Conservation (phyloP, 2,329 filamentous ascomycete species). For the Penicillium sp. region DNA sequence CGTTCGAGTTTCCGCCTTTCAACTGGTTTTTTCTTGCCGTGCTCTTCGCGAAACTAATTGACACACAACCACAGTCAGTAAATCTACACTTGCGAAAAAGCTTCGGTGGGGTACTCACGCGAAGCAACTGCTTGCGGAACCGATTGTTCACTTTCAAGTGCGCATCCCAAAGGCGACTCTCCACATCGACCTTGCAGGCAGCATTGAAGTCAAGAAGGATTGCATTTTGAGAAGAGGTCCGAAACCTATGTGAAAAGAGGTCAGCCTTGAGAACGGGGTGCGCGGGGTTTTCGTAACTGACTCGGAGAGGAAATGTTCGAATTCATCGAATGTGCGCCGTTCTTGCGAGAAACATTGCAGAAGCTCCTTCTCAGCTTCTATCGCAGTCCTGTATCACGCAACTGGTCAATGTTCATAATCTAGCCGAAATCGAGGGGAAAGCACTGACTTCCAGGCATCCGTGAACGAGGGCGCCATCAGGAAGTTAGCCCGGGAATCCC, state of each 20-base stretch:
- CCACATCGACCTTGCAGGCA: constrained; percentile 58
- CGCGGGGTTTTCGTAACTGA: constrained; percentile 24
- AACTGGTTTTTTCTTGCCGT: constrained; percentile 54
- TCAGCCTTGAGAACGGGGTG: constrained; percentile 6
- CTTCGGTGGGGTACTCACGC: constrained; percentile 38
- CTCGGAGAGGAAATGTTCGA: constrained; percentile 46
- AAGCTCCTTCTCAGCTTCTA: constrained; percentile 50
- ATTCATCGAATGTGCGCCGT: constrained; percentile 50
- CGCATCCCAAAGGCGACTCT: constrained; percentile 71
- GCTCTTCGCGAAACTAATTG: constrained; percentile 49
- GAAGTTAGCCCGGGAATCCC: constrained; percentile 40
- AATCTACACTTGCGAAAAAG: neutral
- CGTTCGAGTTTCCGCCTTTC: constrained; percentile 76
- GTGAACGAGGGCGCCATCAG: constrained; percentile 48
- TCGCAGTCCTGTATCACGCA: constrained; percentile 31
- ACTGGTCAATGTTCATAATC: constrained; percentile 16
- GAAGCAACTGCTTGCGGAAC: constrained; percentile 68
- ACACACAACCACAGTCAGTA: constrained; percentile 9
- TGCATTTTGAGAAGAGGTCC: constrained; percentile 66
- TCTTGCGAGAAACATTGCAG: constrained; percentile 48
- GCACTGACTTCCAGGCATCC: constrained; percentile 53
- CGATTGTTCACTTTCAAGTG: constrained; percentile 75
- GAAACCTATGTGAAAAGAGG: constrained; percentile 54
- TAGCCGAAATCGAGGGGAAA: constrained; percentile 9
- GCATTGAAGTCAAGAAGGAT: constrained; percentile 63